Percentiles rank a stretch among this genome's conserved stretches.
Conservation (phyloP, 2,329 filamentous ascomycete species). For the Microthyrium microscopicum region DNA sequence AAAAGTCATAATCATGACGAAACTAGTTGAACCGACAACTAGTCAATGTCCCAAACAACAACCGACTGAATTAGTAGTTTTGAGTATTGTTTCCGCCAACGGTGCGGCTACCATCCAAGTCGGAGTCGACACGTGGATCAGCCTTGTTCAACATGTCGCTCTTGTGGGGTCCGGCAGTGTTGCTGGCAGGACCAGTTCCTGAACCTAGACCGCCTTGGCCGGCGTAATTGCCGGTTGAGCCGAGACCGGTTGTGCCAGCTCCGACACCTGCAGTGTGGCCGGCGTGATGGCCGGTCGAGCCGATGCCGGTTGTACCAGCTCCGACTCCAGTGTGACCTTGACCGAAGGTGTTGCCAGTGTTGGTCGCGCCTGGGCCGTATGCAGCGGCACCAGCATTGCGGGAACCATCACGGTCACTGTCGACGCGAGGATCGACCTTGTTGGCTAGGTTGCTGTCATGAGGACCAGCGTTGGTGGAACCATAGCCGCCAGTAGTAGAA, state of each 20-base stretch:
- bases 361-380: background rate
- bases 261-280: constrained; percentile 9
- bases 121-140: constrained; percentile 20
- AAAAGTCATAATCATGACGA: too few relatives aligned
- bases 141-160: constrained; percentile 19
- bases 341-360: background rate
- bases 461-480: constrained; percentile 11
- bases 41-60: too few relatives aligned
- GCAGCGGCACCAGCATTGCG: constrained; percentile 10
- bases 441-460: constrained; percentile 11
- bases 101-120: constrained; percentile 18
- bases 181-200: constrained; percentile 13
- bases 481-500: constrained; percentile 7
- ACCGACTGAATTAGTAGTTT: constrained; percentile 1
- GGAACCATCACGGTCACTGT: constrained; percentile 13
- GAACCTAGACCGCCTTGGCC: background rate
- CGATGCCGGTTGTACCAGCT: constrained; percentile 10
- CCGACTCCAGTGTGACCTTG: constrained; percentile 1
- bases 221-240: background rate
- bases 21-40: too few relatives aligned
- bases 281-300: background rate
- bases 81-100: constrained; percentile 8
- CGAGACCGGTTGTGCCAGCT: background rate
- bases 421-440: constrained; percentile 15
- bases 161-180: constrained; percentile 20